Percentiles rank a stretch among this genome's conserved stretches.
phyloP scores from a whole-genome alignment of 1,139 yeast species.

The Kodamaea plutei region DNA sequence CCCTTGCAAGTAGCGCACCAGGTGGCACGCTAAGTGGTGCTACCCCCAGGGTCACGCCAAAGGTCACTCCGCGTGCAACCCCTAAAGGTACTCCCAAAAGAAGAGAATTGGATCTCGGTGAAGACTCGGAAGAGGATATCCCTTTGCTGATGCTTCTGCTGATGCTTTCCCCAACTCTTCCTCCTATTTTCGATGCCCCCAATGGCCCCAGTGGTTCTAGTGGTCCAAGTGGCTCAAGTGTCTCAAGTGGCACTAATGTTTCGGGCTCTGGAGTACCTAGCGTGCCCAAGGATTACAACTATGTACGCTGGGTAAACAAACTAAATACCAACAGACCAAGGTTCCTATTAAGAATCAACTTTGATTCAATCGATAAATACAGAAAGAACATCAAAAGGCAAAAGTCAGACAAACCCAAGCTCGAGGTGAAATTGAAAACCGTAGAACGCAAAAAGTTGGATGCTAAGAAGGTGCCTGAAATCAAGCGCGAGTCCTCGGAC shows the following conservation, averaged over 20 bases:
- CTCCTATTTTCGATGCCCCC: constrained; percentile 22
- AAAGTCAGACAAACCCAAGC: constrained; percentile 6
- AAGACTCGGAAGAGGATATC: constrained; percentile 17
- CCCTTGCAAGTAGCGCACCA: too few species aligned
- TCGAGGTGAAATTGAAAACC: constrained; percentile 11
- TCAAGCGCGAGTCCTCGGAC: constrained; percentile 3
- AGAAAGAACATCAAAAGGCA: constrained; percentile 5
- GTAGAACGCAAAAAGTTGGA: constrained; percentile 2
- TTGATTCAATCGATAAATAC: constrained; percentile 18
- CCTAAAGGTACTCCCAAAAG: constrained; percentile 3
- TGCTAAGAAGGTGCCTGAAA: constrained; percentile 4
- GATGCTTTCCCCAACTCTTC: constrained; percentile 35
- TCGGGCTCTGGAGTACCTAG: background rate
- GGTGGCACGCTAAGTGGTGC: background rate
- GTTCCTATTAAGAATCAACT: constrained; percentile 28
- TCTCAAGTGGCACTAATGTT: background rate
- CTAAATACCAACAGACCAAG: constrained; percentile 23
- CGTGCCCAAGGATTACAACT: constrained; percentile 6
- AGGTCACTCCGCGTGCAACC: constrained; percentile 5
- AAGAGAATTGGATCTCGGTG: constrained; percentile 5
- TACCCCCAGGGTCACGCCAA: constrained; percentile 2
- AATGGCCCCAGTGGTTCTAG: too few species aligned
- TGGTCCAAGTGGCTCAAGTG: constrained; percentile 1
- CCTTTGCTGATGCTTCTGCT: constrained; percentile 32
- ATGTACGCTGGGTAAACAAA: constrained; percentile 34